A percentile compares a stretch with the other conserved stretches of the same genome.
Evolutionary conservation across 2,329 filamentous ascomycete species (phyloP).

Genomic region (Fusarium sororula): DNA sequence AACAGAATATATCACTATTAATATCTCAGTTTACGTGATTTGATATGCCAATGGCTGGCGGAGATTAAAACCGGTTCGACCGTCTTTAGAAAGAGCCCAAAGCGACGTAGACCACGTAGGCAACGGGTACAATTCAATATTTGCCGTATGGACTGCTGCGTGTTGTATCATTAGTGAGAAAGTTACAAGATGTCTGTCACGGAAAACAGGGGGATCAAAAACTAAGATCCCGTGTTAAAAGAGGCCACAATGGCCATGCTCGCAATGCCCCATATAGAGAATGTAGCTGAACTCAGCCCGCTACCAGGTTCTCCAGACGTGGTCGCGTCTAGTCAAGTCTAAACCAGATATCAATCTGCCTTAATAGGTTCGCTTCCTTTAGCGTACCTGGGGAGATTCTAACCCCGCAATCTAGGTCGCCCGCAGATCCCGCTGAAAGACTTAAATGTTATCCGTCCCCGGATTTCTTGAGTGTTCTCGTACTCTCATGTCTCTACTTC

Average conservation of each 20-base stretch:
- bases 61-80: not conserved
- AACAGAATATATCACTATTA: not conserved
- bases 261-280: not conserved
- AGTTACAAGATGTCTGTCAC: accelerated
- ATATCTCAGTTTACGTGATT: accelerated
- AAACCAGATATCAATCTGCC: not conserved
- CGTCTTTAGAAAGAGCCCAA: not conserved
- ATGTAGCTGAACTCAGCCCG: not conserved
- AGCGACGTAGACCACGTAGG: not conserved
- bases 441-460: not conserved
- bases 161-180: not conserved
- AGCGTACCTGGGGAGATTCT: not conserved
- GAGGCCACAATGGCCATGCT: not conserved
- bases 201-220: accelerated
- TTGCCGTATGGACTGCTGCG: not conserved
- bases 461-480: not conserved
- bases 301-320: not conserved
- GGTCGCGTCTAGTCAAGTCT: not conserved
- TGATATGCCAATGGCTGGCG: accelerated
- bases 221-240: not conserved
- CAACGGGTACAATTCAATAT: accelerated
- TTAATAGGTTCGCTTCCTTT: not conserved
- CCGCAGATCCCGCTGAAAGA: not conserved
- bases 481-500: not conserved
- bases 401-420: not conserved